These are phyloP conservation scores for Arthrinium puccinioides DNA, from an alignment of 2,329 filamentous ascomycete genomes.

Conservation along the genomic window DNA sequence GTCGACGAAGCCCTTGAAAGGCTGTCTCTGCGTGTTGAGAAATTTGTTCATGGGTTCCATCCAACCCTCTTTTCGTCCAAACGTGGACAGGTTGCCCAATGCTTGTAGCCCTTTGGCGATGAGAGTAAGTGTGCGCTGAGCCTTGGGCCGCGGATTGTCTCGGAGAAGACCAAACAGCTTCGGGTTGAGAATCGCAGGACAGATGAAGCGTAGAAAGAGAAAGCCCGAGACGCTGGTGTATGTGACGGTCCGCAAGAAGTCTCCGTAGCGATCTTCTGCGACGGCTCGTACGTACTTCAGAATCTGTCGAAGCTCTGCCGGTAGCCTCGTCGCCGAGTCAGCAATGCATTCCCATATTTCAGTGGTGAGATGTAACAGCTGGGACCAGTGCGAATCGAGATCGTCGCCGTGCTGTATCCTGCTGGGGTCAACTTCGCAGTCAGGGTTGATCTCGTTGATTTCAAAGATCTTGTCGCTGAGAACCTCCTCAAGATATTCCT, in stretches of 20 bases:
- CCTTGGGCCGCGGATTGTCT: conserved; percentile 76
- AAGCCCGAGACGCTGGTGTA: conserved; percentile 96
- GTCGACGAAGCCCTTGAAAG: conserved; percentile 84
- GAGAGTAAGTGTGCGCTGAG: conserved; percentile 81
- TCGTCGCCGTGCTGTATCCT: conserved; percentile 62
- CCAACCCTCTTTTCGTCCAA: conserved; percentile 94
- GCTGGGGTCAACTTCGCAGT: conserved; percentile 93
- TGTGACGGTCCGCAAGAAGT: conserved; percentile 80
- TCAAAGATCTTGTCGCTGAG: conserved; percentile 79
- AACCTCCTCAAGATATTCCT: conserved; percentile 84
- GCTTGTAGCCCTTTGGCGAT: conserved; percentile 91
- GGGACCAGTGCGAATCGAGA: conserved; percentile 74
- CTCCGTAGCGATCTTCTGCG: conserved; percentile 88
- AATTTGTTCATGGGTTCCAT: conserved; percentile 99
- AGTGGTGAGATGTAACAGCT: conserved; percentile 68
- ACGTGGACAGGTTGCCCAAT: conserved; percentile 81
- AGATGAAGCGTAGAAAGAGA: conserved; percentile 89
- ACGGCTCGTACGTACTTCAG: conserved; percentile 89
- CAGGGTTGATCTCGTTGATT: conserved; percentile 83
- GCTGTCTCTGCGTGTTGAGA: conserved; percentile 63
- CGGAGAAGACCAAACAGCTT: conserved; percentile 81
- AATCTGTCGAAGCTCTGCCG: conserved; percentile 74
- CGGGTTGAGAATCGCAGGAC: conserved; percentile 90
- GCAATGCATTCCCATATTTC: conserved; percentile 82
- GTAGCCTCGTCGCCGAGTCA: conserved; percentile 65